A percentile compares a stretch with the other conserved stretches of the same genome.
Conservation (phyloP, 108 stramenopile genomes). For the Nannochloropsis granulata region DNA sequence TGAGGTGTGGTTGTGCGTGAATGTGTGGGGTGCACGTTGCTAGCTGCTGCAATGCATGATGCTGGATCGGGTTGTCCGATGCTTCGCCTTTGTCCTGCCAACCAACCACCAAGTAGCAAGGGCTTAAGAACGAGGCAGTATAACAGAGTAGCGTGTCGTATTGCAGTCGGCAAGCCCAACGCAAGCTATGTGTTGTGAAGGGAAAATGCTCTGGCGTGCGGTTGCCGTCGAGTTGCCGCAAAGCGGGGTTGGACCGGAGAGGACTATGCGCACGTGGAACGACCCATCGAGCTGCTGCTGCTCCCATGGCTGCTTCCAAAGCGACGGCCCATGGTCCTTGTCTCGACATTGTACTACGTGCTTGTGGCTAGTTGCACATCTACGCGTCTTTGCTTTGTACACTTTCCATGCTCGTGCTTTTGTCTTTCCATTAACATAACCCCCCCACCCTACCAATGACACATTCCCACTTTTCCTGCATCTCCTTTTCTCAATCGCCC, state of each 20-base stretch:
- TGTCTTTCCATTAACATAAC: background rate
- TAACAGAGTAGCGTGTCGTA: background rate
- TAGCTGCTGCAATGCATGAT: background rate
- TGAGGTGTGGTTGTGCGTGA: background rate
- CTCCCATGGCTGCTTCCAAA: no score
- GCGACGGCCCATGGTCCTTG: no score
- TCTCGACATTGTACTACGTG: no score
- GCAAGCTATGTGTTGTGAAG: background rate
- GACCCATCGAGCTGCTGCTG: no score
- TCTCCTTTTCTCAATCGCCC: background rate
- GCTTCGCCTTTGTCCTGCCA: background rate
- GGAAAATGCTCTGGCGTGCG: background rate
- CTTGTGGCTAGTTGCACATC: background rate
- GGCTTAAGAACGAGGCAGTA: background rate
- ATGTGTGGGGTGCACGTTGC: background rate
- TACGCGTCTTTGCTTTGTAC: background rate
- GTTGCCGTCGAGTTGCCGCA: background rate
- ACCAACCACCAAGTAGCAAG: background rate
- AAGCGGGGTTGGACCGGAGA: no score
- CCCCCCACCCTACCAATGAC: background rate
- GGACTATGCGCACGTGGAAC: no score
- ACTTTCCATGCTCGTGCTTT: background rate
- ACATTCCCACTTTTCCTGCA: no score
- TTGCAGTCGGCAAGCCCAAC: background rate
- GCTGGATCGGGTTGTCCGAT: background rate